Evolutionary conservation across 768 basidiomycete species (phyloP), one percentile per base, ranked within the genome.

Genomic region (Trichaptum fuscoviolaceum): DNA sequence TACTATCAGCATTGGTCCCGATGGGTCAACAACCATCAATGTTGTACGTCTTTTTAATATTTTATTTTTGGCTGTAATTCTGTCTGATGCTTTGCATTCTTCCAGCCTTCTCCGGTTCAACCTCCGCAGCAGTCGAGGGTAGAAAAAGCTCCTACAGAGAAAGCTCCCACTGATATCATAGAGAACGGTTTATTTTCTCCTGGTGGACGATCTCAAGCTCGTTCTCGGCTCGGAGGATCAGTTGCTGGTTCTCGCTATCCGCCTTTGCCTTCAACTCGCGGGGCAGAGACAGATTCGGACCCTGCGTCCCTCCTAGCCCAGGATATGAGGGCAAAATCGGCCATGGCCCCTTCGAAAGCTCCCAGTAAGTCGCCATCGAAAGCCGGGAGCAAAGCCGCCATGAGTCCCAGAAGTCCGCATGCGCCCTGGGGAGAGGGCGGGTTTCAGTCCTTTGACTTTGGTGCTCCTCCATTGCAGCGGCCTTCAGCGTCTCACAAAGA

Each of bases 221-320:
- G 59, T 61, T 61, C 30, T 61, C 30, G 24, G 10, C 59, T 61
- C 30, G 30, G 30, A 18, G 30, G 30, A 34, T 61, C 59, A 12
- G 30, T 61, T 61, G 42, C 59, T 24, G 59, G 59, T 25, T 2
- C 57, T n/a, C 57, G 57, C 7, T 61, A 61, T 34, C 59, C 59
- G 23, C 59, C 59, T 61, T 34, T 61, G 59, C 59, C 59, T 12
- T 61, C 59, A 15, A 25, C 59, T 34, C 24, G 59, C 8, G 59
- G 59, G n/a, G 57, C 4, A 12, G 59, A 61, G 24, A 61, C 42
- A 52, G 42, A 52, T 20, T 52, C 42, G 15, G 42, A 52, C 10
- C 42, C 42, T 52, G 42, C 42, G 30, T 30, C 30, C 8, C 30
- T 30, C 2, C 30, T 30, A 8, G 30, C 4, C 30, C 30, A 30